phyloP scores from a whole-genome alignment of 345 rosid species.

The Luvunga scandens region DNA sequence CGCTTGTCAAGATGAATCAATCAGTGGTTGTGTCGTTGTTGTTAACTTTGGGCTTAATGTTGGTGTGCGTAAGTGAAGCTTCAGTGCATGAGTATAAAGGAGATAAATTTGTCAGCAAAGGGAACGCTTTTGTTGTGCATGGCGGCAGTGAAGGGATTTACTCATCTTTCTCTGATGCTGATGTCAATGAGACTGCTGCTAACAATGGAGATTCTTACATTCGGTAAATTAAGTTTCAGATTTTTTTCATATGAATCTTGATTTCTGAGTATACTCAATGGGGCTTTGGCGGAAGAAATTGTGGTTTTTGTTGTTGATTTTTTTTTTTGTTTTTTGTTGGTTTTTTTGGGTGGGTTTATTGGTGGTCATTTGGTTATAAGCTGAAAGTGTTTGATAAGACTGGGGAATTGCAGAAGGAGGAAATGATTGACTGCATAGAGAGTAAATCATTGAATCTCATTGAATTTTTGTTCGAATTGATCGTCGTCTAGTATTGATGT shows the following conservation, averaged over 20 bases:
- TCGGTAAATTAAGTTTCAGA: constrained; percentile 43
- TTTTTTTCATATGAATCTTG: constrained; percentile 1
- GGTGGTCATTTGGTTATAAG: neutral
- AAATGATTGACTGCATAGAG: neutral
- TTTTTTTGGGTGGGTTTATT: constrained; percentile 10
- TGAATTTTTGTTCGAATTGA: neutral
- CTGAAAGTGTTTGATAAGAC: neutral
- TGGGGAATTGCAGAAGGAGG: neutral
- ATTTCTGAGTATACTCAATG: neutral
- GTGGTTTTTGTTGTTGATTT: constrained; percentile 6
- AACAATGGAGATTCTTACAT: constrained; percentile 51
- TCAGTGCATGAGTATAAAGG: constrained; percentile 85
- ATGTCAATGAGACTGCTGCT: constrained; percentile 29
- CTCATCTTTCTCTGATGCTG: constrained; percentile 42
- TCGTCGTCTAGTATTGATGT: neutral
- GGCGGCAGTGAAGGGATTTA: constrained; percentile 97
- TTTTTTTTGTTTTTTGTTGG: neutral
- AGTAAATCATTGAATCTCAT: neutral
- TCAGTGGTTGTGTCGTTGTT: constrained; percentile 17
- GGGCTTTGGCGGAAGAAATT: neutral
- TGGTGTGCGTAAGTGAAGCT: constrained; percentile 35
- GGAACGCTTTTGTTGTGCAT: constrained; percentile 89
- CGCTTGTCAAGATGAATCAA: constrained; percentile 20
- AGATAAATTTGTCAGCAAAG: constrained; percentile 71
- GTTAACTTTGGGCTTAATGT: constrained; percentile 21